Percentiles rank a stretch among this genome's conserved stretches.
Evolutionary conservation across 305 asterid genomes (phyloP).

Genomic region (Fraxinus ornus): DNA sequence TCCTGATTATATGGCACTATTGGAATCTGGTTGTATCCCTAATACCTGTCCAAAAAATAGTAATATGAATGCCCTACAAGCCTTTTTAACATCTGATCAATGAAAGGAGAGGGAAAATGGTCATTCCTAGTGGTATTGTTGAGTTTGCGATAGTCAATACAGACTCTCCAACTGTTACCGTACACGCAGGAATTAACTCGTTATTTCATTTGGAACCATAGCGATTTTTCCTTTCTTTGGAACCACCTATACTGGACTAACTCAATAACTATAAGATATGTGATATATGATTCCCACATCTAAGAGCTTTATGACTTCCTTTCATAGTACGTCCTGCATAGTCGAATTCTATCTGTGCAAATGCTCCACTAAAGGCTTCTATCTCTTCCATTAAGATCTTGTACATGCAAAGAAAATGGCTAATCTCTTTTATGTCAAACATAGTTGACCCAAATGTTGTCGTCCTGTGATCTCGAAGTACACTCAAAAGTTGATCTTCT

Average conservation of each 20-base stretch:
- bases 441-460: no score
- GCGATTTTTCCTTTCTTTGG: neutral
- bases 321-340: neutral
- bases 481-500: no score
- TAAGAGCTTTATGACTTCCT: neutral
- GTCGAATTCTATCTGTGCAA: neutral
- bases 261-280: neutral
- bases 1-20: neutral
- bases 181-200: neutral
- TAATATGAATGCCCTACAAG: neutral
- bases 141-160: neutral
- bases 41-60: neutral
- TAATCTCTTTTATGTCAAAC: no score
- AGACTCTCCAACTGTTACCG: neutral
- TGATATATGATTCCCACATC: neutral
- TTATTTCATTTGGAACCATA: neutral
- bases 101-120: neutral
- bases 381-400: neutral
- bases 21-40: neutral
- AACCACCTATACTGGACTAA: no score
- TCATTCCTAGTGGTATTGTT: neutral
- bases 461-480: no score
- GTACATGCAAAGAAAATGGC: neutral
- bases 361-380: neutral
- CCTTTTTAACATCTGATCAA: neutral